Conservation (phyloP, 148 eudicot species). For the Gaultheria prostrata region DNA sequence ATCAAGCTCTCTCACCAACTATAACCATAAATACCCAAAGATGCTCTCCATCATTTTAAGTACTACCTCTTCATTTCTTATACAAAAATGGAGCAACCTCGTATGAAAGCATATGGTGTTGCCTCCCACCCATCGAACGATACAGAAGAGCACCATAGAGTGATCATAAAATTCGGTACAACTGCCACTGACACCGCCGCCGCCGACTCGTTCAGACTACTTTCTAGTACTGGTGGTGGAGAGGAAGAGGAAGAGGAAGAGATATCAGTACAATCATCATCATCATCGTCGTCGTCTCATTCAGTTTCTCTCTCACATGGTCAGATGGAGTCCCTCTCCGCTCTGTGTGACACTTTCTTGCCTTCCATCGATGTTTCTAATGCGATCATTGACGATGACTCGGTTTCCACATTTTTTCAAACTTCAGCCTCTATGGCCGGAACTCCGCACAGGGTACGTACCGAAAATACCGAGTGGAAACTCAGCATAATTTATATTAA, state of each 20-base stretch:
- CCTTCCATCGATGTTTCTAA: constrained; percentile 39
- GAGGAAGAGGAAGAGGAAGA: no score
- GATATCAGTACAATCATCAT: no score
- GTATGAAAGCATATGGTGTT: background rate
- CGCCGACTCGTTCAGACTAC: constrained; percentile 13
- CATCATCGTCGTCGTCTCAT: background rate
- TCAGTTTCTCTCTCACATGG: constrained; percentile 26
- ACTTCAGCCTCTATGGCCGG: constrained; percentile 56
- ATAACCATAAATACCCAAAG: background rate
- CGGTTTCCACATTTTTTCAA: constrained; percentile 26
- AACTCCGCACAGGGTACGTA: constrained; percentile 37
- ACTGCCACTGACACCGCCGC: background rate
- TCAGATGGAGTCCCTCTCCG: constrained; percentile 55
- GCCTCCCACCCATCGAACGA: background rate
- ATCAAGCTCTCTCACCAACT: background rate
- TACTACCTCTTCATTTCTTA: background rate
- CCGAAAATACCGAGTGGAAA: no score
- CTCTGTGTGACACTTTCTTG: constrained; percentile 57
- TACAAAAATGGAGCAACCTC: constrained; percentile 10
- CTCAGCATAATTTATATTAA: no score
- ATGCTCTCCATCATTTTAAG: background rate
- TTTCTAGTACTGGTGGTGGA: background rate
- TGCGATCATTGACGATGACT: constrained; percentile 15
- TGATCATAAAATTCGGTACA: constrained; percentile 19
- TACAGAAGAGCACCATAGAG: background rate